phyloP scores from a whole-genome alignment of 1,284 basidiomycete genomes.

The Leccinum subrobustum region DNA sequence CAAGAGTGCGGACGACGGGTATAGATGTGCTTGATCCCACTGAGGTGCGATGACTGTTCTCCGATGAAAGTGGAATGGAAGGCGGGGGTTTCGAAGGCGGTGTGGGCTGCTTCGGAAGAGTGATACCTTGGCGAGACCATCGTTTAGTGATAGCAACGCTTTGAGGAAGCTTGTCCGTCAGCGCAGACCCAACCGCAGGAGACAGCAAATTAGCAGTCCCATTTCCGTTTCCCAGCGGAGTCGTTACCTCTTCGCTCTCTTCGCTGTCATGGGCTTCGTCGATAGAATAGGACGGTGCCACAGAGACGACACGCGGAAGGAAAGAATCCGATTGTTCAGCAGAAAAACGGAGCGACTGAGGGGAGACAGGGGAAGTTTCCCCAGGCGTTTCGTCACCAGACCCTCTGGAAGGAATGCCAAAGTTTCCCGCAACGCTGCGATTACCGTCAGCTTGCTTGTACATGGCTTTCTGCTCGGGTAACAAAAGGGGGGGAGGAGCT shows the following conservation, averaged over 20 bases:
- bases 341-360: constrained; percentile 1
- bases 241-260: constrained; percentile 3
- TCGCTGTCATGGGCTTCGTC: constrained; percentile 3
- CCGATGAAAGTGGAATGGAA: constrained; percentile 38
- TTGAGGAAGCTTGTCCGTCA: constrained; percentile 17
- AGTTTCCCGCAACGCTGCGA: constrained; percentile 32
- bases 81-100: constrained; percentile 62
- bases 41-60: constrained; percentile 20
- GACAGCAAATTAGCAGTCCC: neutral
- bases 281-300: neutral
- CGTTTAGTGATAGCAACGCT: constrained; percentile 40
- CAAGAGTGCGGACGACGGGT: constrained; percentile 38
- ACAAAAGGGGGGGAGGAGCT: neutral
- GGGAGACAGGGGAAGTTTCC: constrained; percentile 13
- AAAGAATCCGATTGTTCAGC: constrained; percentile 5
- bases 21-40: constrained; percentile 24
- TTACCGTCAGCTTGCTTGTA: constrained; percentile 34
- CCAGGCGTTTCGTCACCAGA: constrained; percentile 11
- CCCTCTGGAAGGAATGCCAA: constrained; percentile 24
- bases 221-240: constrained; percentile 5
- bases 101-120: constrained; percentile 50
- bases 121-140: constrained; percentile 58
- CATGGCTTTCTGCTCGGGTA: constrained; percentile 16
- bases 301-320: constrained; percentile 2
- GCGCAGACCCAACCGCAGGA: neutral